Evolutionary conservation across 441 rosid species (phyloP), one percentile per base, ranked within the genome.

Genomic region (Erodium moschatum): DNA sequence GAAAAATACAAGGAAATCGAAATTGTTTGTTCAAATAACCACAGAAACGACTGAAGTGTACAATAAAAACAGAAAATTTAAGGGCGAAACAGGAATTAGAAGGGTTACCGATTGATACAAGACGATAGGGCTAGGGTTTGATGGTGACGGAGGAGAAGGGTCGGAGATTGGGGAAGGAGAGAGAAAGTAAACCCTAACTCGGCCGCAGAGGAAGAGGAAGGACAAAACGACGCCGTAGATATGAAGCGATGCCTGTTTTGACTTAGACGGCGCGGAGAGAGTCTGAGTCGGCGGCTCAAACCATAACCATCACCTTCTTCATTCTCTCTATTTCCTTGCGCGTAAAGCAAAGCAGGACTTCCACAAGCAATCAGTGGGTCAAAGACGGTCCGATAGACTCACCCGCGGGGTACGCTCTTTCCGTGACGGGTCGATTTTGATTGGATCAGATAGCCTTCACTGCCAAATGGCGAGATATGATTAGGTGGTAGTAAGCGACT

Each of bases 151-250:
- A 40, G 15, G 21, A 40, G 15, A 8, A 56, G 58, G 29, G 24
- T 58, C 19, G 12, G 63, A 20, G 63, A 58, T 58, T 20, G 29
- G 63, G 63, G 63, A 58, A 20, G 48, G 13, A 72, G 35, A 19
- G 40, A 69, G 40, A 67, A 21, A 19, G 67, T 72, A 77, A 84
- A 82, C 88, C 90, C 86, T 81, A 86, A 72, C 79, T 72, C 78
- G 62, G 76, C 68, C 69, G 76, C 62, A 79, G 40, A 3, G 27
- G 5, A 66, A 69, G 40, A 72, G 74, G 70, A 69, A 60, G 48
- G 64, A 67, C 52, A 29, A 76, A 50, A 73, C 73, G 84, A 72
- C 82, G 82, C 70, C 85, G 85, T 79, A 21, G 12, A 27, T 6
- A n/a, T 8, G 63, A 58, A 18, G 6, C 12, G 63, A 58, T 20